Base-by-base conservation (phyloP, 768 basidiomycete genomes). In the Vishniacozyma victoriae region DNA sequence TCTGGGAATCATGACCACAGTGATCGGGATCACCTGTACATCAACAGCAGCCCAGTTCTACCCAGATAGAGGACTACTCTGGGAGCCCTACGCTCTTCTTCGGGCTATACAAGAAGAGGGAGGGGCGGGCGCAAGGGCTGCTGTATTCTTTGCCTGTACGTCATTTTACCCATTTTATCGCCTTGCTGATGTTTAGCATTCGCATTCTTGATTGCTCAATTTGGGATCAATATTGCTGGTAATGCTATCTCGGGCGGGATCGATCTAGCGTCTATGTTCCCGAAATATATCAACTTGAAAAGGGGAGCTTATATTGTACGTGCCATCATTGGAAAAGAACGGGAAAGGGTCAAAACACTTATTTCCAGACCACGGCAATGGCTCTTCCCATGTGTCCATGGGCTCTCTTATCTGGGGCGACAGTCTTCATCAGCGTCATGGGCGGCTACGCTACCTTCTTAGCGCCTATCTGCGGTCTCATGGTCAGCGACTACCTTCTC, bases 11-110 rank as follows among this genome's bases (percentile, higher is more conserved):
- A 25, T 56, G 24, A 52, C 57, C 7, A 50, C 46, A 16, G 29
- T 70, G 11, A 57, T 70, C 35, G 69, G 69, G 11, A 59, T 70
- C 37, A 19, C 68, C 41, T 50, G 64, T 27, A 66, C 69, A 5
- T 62, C 59, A 3, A 56, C 55, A 16, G 69, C 63, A 0, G 62
- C 63, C 1, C 47, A 58, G 29, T 58, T 61, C 50, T 67, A 60
- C 37, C 69, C 64, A 2, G 58, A 60, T 12, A 46, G 50, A 25
- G 52, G 54, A 12, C 55, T 66, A 3, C 45, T 70, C 4, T 68
- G 67, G 62, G 26, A 47, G 4, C 64, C 64, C 11, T 60, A 54
- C 45, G 40, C 39, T 11, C 46, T 61, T 18, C 37, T 60, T 4
- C 41, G 42, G 4, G 52, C 48, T 19, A 55, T 60, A 24, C 54